phyloP scores from a whole-genome alignment of 202 grass and related monocot genomes.

The Schoenoplectus tabernaemontani region DNA sequence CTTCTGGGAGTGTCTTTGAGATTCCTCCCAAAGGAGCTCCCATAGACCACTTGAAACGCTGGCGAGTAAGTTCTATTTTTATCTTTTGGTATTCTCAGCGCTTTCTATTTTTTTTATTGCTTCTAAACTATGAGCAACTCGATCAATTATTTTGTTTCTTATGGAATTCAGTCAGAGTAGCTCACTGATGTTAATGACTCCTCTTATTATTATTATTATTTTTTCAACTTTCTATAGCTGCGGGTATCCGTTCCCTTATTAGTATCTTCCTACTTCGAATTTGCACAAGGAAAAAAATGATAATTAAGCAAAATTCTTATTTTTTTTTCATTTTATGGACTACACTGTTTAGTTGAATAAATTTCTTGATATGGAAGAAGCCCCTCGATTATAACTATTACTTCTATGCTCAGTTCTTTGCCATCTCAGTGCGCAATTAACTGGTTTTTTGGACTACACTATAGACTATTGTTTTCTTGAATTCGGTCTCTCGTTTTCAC shows the following conservation, averaged over 20 bases:
- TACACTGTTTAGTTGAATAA: neutral
- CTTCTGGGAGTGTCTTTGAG: slow-evolving; percentile 35
- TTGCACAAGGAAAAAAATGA: neutral
- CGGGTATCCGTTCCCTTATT: neutral
- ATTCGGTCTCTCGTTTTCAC: neutral
- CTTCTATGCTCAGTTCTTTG: neutral
- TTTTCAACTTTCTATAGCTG: neutral
- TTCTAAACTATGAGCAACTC: neutral
- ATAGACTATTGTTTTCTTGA: neutral
- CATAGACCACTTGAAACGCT: slow-evolving; percentile 58
- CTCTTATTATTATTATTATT: neutral
- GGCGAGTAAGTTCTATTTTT: slow-evolving; percentile 45
- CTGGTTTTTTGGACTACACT: neutral
- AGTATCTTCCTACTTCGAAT: neutral
- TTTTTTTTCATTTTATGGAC: neutral
- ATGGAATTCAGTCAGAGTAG: neutral
- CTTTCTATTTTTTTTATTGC: neutral
- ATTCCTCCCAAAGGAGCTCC: slow-evolving; percentile 65
- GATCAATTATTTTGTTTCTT: neutral
- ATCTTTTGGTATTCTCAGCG: neutral
- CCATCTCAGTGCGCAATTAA: neutral
- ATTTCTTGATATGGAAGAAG: neutral
- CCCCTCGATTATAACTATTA: neutral
- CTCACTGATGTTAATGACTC: neutral
- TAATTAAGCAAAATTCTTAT: neutral